Base-by-base conservation (phyloP, 257 asterid species). In the Perilla frutescens region DNA sequence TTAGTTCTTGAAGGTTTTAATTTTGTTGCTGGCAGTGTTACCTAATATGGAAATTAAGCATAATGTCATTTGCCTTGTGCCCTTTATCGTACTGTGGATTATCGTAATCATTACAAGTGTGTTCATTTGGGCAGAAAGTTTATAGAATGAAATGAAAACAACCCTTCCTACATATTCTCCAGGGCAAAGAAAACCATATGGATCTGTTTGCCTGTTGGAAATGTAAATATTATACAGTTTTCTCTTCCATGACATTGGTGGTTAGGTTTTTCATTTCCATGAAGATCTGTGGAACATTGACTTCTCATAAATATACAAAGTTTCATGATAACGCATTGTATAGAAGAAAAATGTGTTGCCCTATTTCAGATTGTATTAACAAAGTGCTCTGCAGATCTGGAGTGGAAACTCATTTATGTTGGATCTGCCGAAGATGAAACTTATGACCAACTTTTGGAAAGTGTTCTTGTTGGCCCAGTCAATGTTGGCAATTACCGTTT, bases 381-480 rank as follows among this genome's bases (percentile, higher is more conserved):
- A 65, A 64, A 57, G 6, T 54, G 56, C 72, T 44, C 57, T 75
- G 83, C 96, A 95, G 99, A 95, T 85, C 80, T 95, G 86, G 99
- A 95, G 76, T 95, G 99, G 99, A 95, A 95, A 76, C 97, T 95
- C 75, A 86, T 87, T 41, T 95, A 95, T 75, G 99, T 95, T 39
- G 99, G 99, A 83, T 95, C 99, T 32, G 99, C 99, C 39, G 99
- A 95, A 83, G 99, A 95, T 76, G 99, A 91, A 75, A 86, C 96
- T 20, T 92, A 88, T 64, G 99, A 95, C 83, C 99, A 95, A 71
- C 96, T 95, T 55, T 48, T 92, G 77, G 99, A 95, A 82, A 95
- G 99, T 79, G 99, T 92, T 76, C 91, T 95, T 76, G 99, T 95
- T 62, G 99, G 99, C 61, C 99, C 99, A 8, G 96, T 95, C 80